Evolutionary conservation across 1,139 yeast genomes (phyloP), one percentile per base, ranked within the genome.

Genomic region (Sugiyamaella novakii): DNA sequence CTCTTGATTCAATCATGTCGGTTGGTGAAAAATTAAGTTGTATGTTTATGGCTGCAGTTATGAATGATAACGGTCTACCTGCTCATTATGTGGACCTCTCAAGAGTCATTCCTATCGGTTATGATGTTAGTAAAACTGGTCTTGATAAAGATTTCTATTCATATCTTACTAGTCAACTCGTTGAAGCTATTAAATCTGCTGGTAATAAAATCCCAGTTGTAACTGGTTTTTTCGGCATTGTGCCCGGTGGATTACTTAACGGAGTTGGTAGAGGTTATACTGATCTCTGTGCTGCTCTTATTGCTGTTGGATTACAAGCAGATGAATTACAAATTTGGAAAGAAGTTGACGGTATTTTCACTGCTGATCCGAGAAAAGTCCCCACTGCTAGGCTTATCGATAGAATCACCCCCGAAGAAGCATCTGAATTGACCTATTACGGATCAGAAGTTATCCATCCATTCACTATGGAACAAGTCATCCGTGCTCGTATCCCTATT

Each of bases 361-460:
- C 98, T 0, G 98, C 98, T 1, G 98, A 92, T 66, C 98, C 98
- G 27, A 76, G 98, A 55, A 92, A 92, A 63, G 98, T 92, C 21
- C 86, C 94, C 19, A 82, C 81, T 51, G 98, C 98, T 3, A 77
- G 96, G 60, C 73, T 92, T 44, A 74, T 92, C 56, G 81, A 83
- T 52, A 80, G 89, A 52, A 96, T 92, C 55, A 92, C 98, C 0
- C 98, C 98, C 1, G 98, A 92, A 65, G 98, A 92, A 72, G 98
- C 98, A 1, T 94, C 98, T 0, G 98, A 92, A 71, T 79, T 92
- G 68, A 92, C 98, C 0, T 92, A 92, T 69, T 92, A 92, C 65
- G 98, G 98, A 28, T 85, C 95, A 4, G 98, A 92, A 71, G 98
- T 92, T 55, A 92, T 92, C 59, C 98, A 92, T 65, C 98, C 98